Base-by-base conservation (phyloP, 306 rosid genomes). In the Medicago truncatula region DNA sequence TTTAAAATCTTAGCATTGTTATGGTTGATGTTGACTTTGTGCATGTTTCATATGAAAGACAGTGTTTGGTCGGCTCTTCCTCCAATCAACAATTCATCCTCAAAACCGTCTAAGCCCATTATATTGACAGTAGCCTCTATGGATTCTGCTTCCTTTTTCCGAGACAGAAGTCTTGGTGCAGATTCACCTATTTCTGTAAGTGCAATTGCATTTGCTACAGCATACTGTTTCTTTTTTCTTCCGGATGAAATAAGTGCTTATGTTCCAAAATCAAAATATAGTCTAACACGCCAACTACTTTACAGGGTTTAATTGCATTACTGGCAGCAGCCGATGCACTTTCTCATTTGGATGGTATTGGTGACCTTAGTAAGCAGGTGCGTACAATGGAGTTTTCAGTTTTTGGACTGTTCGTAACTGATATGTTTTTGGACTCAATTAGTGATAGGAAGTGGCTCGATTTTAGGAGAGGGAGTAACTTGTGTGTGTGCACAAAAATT, bases 21-120 rank as follows among this genome's bases (percentile, higher is more conserved):
- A 40, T 49, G 50, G 18, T 73, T 63, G 58, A 74, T 66, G 68
- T 78, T 83, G 76, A 82, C 76, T 75, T 75, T 57, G 18, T 75
- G n/a, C 53, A 58, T 86, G 57, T 70, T 79, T 71, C 71, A 81
- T 78, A 73, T 87, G 89, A 84, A 92, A 89, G 91, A 89, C 97
- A 93, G 98, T 91, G 98, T 93, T 81, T 93, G 97, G 98, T 91
- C 97, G 16, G 86, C 98, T 14, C 96, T 91, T 85, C 98, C 92
- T 13, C 96, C 97, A 59, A 87, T 89, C 82, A 89, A 89, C 67
- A 77, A 43, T 72, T 86, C 92, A 28, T 83, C 96, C 47, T 64
- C 58, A 9, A 76, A 86, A 34, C 87, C 85, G 63, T 58, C 91
- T 53, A 93, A 89, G 86, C 87, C 96, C 39, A 71, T 93, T 69